phyloP scores from a whole-genome alignment of 495 filamentous ascomycete species.

The Penicillium chermesinum region DNA sequence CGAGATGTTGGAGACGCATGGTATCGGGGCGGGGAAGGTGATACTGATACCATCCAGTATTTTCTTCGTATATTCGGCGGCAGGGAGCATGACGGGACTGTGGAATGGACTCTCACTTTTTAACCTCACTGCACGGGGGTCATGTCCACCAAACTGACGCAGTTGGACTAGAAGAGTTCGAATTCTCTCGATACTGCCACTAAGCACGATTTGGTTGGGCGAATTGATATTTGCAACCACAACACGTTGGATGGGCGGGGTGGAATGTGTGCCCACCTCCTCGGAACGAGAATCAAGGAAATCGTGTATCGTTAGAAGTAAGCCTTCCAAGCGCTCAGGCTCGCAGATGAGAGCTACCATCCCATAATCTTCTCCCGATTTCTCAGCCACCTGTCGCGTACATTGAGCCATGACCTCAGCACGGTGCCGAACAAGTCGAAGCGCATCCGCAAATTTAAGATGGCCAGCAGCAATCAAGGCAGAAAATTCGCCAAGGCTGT shows the following conservation, averaged over 20 bases:
- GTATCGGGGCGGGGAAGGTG: slow-evolving; percentile 66
- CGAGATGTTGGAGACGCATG: slow-evolving; percentile 81
- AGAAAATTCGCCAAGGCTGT: slow-evolving; percentile 93
- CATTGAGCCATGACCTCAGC: slow-evolving; percentile 83
- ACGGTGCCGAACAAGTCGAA: slow-evolving; percentile 69
- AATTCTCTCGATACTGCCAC: slow-evolving; percentile 80
- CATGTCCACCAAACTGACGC: slow-evolving; percentile 87
- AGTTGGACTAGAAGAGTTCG: slow-evolving; percentile 82
- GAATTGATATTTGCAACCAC: slow-evolving; percentile 91
- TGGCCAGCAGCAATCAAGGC: slow-evolving; percentile 80
- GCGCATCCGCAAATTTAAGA: slow-evolving; percentile 68
- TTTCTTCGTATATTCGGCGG: slow-evolving; percentile 62
- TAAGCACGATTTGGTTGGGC: slow-evolving; percentile 93
- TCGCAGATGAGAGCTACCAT: slow-evolving; percentile 94
- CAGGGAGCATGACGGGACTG: slow-evolving; percentile 85
- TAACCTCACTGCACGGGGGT: slow-evolving; percentile 80
- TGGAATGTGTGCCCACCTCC: slow-evolving; percentile 55
- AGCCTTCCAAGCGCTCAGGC: slow-evolving; percentile 57
- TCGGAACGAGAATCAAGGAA: slow-evolving; percentile 67
- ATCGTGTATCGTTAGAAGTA: slow-evolving; percentile 71
- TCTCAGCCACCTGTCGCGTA: slow-evolving; percentile 54
- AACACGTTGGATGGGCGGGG: slow-evolving; percentile 76
- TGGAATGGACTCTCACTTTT: slow-evolving; percentile 93
- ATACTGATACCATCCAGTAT: slow-evolving; percentile 57
- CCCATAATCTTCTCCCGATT: slow-evolving; percentile 69